Percentiles rank a stretch among this genome's conserved stretches.
phyloP scores from a whole-genome alignment of 345 rosid genomes.

The Eucalyptus erythrocorys region DNA sequence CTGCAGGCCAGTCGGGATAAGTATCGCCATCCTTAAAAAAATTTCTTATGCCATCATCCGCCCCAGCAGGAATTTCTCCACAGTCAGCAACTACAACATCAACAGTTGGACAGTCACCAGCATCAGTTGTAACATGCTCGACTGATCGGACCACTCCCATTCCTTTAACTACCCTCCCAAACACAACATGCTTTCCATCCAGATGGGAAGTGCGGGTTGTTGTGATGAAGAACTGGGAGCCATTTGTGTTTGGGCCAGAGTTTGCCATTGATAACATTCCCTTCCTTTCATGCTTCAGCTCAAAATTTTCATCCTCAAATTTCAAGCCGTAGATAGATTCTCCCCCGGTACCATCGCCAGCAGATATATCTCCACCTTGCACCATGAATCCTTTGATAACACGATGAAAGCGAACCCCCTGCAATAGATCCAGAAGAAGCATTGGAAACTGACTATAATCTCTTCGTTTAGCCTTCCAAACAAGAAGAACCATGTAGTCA shows the following conservation, averaged over 20 bases:
- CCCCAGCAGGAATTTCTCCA: slow-evolving; percentile 71
- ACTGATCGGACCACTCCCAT: slow-evolving; percentile 89
- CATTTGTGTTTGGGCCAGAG: slow-evolving; percentile 83
- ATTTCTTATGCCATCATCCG: slow-evolving; percentile 68
- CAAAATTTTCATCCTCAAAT: slow-evolving; percentile 88
- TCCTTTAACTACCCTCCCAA: slow-evolving; percentile 83
- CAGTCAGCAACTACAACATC: slow-evolving; percentile 62
- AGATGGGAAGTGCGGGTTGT: slow-evolving; percentile 75
- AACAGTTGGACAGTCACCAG: slow-evolving; percentile 36
- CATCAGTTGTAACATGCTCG: slow-evolving; percentile 54
- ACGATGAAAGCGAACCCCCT: slow-evolving; percentile 85
- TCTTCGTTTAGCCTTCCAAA: background rate
- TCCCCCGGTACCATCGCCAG: slow-evolving; percentile 90
- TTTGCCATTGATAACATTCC: slow-evolving; percentile 97
- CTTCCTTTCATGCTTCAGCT: slow-evolving; percentile 85
- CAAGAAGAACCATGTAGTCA: background rate
- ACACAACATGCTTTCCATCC: slow-evolving; percentile 92
- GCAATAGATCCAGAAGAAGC: slow-evolving; percentile 1
- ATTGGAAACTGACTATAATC: background rate
- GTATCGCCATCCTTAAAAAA: slow-evolving; percentile 88
- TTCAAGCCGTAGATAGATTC: slow-evolving; percentile 87
- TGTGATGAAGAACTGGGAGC: slow-evolving; percentile 93
- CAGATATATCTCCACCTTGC: slow-evolving; percentile 94
- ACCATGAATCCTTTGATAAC: slow-evolving; percentile 79
- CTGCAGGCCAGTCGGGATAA: slow-evolving; percentile 90